phyloP scores from a whole-genome alignment of 192 early-diverging fungal species.

The Coemansia sp. region DNA sequence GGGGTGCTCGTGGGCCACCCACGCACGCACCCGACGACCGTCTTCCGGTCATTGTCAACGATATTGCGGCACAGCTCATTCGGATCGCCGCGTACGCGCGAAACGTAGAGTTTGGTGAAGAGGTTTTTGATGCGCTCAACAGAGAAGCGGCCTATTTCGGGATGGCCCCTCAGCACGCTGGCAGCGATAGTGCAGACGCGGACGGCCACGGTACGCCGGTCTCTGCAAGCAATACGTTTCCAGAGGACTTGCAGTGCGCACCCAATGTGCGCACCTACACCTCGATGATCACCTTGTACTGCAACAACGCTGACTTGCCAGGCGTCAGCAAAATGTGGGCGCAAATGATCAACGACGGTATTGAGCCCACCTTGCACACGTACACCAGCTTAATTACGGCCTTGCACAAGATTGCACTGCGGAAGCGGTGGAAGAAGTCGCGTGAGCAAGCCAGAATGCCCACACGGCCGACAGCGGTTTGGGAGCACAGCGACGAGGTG shows the following conservation, averaged over 20 bases:
- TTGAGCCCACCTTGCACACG: conserved; percentile 37
- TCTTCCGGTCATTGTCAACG: conserved; percentile 41
- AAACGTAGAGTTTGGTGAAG: conserved; percentile 35
- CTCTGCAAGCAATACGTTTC: conserved; percentile 5
- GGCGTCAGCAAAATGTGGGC: conserved; percentile 28
- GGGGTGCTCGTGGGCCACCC: background rate
- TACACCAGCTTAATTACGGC: conserved; percentile 37
- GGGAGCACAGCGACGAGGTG: background rate
- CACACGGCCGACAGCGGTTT: background rate
- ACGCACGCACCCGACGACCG: background rate
- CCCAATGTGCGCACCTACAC: conserved; percentile 46
- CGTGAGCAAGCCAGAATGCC: conserved; percentile 8
- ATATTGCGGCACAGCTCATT: conserved; percentile 39
- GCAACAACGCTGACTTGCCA: conserved; percentile 19
- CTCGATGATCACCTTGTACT: conserved; percentile 41
- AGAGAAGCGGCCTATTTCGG: conserved; percentile 23
- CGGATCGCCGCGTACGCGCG: conserved; percentile 37
- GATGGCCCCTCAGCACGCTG: background rate
- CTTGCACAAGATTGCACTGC: conserved; percentile 36
- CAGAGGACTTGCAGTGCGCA: conserved; percentile 33
- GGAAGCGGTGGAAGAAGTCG: conserved; percentile 24
- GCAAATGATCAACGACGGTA: conserved; percentile 22
- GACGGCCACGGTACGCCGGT: background rate
- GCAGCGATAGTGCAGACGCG: background rate
- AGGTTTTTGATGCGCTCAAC: conserved; percentile 27